phyloP scores from a whole-genome alignment of 768 basidiomycete species.

The Suillus americanus region DNA sequence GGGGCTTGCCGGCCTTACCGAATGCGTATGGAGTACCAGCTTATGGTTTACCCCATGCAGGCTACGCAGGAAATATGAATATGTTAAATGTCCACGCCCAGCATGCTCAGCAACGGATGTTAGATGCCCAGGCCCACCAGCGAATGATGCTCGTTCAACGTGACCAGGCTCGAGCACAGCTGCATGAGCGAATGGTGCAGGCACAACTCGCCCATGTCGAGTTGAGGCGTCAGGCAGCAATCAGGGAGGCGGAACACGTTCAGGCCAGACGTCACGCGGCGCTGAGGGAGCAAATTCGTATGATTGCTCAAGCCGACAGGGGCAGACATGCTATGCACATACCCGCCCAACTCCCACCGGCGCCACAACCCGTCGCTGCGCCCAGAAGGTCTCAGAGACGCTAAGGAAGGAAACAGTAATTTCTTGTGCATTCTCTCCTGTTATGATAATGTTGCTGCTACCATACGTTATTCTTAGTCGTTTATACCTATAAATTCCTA shows the following conservation, averaged over 20 bases:
- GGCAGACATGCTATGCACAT: not conserved
- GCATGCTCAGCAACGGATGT: not conserved
- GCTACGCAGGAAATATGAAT: not conserved
- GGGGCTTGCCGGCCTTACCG: not conserved
- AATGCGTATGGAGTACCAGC: not conserved
- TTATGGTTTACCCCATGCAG: not conserved
- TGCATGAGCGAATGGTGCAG: not conserved
- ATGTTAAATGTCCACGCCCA: not conserved
- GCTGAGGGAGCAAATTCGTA: not conserved
- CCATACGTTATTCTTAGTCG: not conserved
- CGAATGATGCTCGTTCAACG: not conserved
- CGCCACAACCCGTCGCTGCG: not conserved
- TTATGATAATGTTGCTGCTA: not conserved
- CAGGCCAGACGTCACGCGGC: not conserved
- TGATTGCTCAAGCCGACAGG: not conserved
- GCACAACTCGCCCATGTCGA: not conserved
- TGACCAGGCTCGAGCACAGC: not conserved
- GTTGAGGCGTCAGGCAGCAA: not conserved
- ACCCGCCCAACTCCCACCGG: not conserved
- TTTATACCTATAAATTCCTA: not conserved
- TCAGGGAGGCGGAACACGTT: not conserved
- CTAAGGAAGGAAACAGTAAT: not conserved
- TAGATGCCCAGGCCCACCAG: not conserved
- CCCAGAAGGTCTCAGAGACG: not conserved
- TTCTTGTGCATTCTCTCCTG: not conserved